Percentiles rank a stretch among this genome's conserved stretches.
These are phyloP conservation scores for Nigrograna mackinnonii DNA, from an alignment of 2,329 filamentous ascomycete species.

Conservation along the genomic window DNA sequence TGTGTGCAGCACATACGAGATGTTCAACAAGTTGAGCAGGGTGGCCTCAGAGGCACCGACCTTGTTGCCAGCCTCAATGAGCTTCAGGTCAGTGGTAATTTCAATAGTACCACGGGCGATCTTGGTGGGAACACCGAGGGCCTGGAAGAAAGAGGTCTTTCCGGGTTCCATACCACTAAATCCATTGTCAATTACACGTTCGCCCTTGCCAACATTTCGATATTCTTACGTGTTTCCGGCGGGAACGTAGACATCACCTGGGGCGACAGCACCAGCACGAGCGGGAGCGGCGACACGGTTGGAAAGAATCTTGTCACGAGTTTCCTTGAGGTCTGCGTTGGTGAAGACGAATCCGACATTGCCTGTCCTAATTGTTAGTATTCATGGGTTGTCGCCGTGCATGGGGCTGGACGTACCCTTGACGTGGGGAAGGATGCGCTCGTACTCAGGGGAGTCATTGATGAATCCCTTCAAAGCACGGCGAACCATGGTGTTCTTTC, in stretches of 20 bases:
- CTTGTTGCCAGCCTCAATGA: constrained; percentile 89
- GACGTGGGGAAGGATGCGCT: constrained; percentile 94
- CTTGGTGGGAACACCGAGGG: constrained; percentile 99
- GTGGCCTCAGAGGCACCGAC: constrained; percentile 99
- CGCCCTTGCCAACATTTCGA: neutral
- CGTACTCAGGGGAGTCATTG: constrained; percentile 89
- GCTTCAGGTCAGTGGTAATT: constrained; percentile 97
- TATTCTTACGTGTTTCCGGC: constrained; percentile 81
- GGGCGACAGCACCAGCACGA: constrained; percentile 95
- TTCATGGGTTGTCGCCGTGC: constrained; percentile 3
- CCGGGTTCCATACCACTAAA: constrained; percentile 92
- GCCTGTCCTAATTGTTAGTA: constrained; percentile 49
- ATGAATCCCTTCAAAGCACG: constrained; percentile 97
- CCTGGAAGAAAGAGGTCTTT: constrained; percentile 99
- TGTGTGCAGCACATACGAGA: constrained; percentile 62
- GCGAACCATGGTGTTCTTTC: constrained; percentile 99
- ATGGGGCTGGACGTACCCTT: constrained; percentile 60
- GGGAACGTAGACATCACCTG: constrained; percentile 89
- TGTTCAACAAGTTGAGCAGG: constrained; percentile 99
- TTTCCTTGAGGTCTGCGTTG: constrained; percentile 89
- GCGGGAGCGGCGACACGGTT: constrained; percentile 98
- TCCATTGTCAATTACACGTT: constrained; percentile 15
- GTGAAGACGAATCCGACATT: constrained; percentile 99
- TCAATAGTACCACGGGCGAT: constrained; percentile 99
- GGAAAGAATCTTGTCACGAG: constrained; percentile 89